Evolutionary conservation across 2,329 filamentous ascomycete species (phyloP), one percentile per base, ranked within the genome.

Genomic region (Hortaea werneckii): DNA sequence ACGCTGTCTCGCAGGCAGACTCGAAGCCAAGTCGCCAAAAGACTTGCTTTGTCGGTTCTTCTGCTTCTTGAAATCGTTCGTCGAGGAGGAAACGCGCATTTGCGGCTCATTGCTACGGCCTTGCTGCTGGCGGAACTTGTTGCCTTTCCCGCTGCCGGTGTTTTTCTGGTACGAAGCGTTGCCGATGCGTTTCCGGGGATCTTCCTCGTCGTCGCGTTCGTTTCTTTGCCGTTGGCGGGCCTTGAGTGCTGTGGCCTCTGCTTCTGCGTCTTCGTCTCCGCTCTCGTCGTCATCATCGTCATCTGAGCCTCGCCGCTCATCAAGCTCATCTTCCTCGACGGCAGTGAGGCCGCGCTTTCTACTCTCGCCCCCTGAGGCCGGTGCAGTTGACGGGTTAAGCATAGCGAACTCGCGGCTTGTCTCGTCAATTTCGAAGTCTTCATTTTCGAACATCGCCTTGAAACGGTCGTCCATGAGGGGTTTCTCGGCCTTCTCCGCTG

Each of bases 371-470:
- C 37, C 54, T 47, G 51, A 58, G 39, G 48, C 57, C 43, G 51
- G 57, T 45, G 71, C 77, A 6, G 87, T 92, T 65, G 87, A 94
- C 4, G 92, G 87, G 63, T 98, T 98, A 67, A 94, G 80, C 40
- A 83, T 76, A 48, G 82, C 79, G 72, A 94, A 98, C 65, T 96
- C 90, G 58, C 80, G 76, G 52, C 83, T 94, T 35, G 71, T 83
- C 68, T 98, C 92, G 64, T 98, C 90, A 48, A 98, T 85, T 57
- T 79, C 79, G 65, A 95, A 96, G 47, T 94, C 89, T 58, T 89
- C 84, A 64, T 96, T 87, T 61, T 95, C 83, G 69, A 96, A 98
- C 50, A 98, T 69, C 56, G 82, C 80, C 55, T 77, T 77, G 76
- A 98, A 96, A 72, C 92, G 89, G 42, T 81, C 76, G 65, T 98